Conservation (phyloP, 1,284 basidiomycete species). For the Stygiomarasmius scandens region DNA sequence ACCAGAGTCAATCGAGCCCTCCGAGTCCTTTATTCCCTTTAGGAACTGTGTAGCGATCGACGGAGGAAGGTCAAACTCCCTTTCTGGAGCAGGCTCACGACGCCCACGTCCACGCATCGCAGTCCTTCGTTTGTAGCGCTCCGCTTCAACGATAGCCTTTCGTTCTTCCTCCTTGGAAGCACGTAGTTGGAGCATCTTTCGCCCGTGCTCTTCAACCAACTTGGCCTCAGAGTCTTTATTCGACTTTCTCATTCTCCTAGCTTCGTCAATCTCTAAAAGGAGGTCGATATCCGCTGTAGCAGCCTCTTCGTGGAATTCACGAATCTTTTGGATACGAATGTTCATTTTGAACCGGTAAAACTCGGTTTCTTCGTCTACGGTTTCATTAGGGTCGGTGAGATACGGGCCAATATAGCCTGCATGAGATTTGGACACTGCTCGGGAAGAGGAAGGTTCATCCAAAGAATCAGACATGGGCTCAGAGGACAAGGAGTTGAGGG, state of each 20-base stretch:
- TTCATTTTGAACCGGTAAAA: slow-evolving; percentile 55
- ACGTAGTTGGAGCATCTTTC: slow-evolving; percentile 46
- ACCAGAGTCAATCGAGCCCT: neutral
- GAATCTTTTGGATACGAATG: slow-evolving; percentile 53
- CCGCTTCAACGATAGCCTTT: slow-evolving; percentile 45
- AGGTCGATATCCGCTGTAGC: slow-evolving; percentile 50
- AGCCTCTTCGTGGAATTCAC: slow-evolving; percentile 55
- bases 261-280: slow-evolving; percentile 42
- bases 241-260: slow-evolving; percentile 17
- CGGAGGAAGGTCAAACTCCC: neutral
- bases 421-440: slow-evolving; percentile 8
- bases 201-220: slow-evolving; percentile 49
- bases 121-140: slow-evolving; percentile 41
- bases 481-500: neutral
- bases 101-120: slow-evolving; percentile 5
- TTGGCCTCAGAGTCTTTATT: slow-evolving; percentile 32
- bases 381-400: slow-evolving; percentile 35
- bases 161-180: slow-evolving; percentile 52
- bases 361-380: slow-evolving; percentile 45
- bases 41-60: slow-evolving; percentile 7
- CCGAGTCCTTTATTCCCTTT: slow-evolving; percentile 5
- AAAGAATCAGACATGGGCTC: neutral
- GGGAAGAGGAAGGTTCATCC: slow-evolving; percentile 3
- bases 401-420: slow-evolving; percentile 48
- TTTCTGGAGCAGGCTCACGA: neutral